Evolutionary conservation across 2,329 filamentous ascomycete species (phyloP).

Genomic region (Moelleriella libera): DNA sequence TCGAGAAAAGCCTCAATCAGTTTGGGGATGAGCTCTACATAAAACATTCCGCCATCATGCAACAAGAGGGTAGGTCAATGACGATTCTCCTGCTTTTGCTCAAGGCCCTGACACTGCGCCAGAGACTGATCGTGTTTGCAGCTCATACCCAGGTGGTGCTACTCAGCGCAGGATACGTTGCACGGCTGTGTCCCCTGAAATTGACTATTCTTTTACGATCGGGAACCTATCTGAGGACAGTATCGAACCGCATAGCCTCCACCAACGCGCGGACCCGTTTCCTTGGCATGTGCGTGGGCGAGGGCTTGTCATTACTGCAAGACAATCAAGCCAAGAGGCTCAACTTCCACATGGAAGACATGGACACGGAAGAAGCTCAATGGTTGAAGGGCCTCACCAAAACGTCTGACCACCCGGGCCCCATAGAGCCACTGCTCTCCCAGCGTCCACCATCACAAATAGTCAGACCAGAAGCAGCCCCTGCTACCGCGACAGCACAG

Average conservation of each 20-base stretch:
- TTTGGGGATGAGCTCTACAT: constrained; percentile 85
- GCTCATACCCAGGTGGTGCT: constrained; percentile 70
- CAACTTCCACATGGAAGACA: constrained; percentile 74
- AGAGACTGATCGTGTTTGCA: constrained; percentile 20
- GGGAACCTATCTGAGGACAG: constrained; percentile 56
- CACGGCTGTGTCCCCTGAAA: constrained; percentile 49
- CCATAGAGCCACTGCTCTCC: constrained; percentile 32
- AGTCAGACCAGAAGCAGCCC: constrained; percentile 3
- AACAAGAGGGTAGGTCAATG: constrained; percentile 60
- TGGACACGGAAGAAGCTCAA: constrained; percentile 53
- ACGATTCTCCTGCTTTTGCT: not conserved
- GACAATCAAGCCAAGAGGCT: constrained; percentile 59
- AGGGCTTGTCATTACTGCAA: constrained; percentile 48
- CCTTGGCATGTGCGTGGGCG: constrained; percentile 78
- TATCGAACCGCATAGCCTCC: constrained; percentile 74
- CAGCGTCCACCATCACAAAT: constrained; percentile 3
- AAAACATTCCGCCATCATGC: constrained; percentile 66
- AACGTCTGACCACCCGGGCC: constrained; percentile 49
- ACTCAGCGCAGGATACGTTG: constrained; percentile 61
- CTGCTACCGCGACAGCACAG: not conserved
- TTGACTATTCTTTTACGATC: constrained; percentile 58
- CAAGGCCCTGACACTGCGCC: not conserved
- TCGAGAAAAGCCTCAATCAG: constrained; percentile 55
- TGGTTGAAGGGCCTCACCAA: constrained; percentile 59
- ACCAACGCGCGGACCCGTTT: constrained; percentile 65